Evolutionary conservation across 2,329 filamentous ascomycete species (phyloP).

Genomic region (Fusarium verticillioides): DNA sequence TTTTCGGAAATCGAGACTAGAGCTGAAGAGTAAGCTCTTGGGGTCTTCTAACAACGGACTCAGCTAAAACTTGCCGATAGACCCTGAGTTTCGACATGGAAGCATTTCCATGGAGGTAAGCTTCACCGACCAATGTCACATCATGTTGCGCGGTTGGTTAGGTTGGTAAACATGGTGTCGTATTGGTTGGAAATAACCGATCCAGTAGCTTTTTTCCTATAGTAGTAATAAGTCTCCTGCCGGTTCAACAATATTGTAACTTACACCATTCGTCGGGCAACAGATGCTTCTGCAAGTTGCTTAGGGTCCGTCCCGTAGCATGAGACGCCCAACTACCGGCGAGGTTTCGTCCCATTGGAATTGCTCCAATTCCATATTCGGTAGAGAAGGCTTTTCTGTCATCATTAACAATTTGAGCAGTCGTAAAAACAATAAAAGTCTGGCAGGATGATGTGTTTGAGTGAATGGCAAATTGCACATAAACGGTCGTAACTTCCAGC

Average conservation of each 20-base stretch:
- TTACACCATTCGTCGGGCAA: background rate
- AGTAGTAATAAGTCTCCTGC: background rate
- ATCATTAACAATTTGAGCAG: background rate
- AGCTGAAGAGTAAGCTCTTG: background rate
- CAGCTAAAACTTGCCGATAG: background rate
- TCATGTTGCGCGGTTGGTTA: background rate
- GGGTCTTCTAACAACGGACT: background rate
- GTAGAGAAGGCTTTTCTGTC: background rate
- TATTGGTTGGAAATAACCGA: background rate
- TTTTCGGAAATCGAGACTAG: background rate
- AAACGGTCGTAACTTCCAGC: background rate
- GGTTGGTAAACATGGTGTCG: background rate
- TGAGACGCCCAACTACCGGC: background rate
- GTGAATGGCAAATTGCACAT: background rate
- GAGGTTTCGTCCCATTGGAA: background rate
- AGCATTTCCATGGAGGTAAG: background rate
- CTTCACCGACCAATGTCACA: background rate
- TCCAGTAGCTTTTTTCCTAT: background rate
- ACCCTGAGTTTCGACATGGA: background rate
- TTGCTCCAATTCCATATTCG: background rate
- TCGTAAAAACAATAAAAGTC: background rate
- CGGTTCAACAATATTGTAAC: background rate
- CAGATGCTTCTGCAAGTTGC: background rate
- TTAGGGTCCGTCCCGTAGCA: background rate
- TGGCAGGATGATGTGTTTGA: background rate